Evolutionary conservation across 352 stramenopile genomes (phyloP).

Genomic region (Bremia lactucae): DNA sequence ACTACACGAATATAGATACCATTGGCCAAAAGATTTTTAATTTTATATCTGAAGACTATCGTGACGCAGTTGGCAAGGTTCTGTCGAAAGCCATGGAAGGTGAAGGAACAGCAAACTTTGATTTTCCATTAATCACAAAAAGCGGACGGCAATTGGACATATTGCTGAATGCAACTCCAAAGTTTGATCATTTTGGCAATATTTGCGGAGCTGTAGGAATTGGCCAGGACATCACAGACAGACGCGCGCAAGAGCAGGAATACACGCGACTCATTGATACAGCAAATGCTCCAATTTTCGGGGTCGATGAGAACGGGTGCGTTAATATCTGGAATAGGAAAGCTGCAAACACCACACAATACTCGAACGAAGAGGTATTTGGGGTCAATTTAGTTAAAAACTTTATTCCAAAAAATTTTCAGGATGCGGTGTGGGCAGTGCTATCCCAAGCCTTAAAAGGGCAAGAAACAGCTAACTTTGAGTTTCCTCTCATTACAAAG

Average conservation of each 20-base stretch:
- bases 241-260: conserved; percentile 58
- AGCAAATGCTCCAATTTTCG: conserved; percentile 79
- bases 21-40: conserved; percentile 53
- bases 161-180: conserved; percentile 46
- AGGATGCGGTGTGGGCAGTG: conserved; percentile 37
- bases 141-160: conserved; percentile 37
- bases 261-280: conserved; percentile 80
- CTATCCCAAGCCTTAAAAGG: conserved; percentile 45
- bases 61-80: conserved; percentile 42
- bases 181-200: conserved; percentile 45
- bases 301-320: conserved; percentile 47
- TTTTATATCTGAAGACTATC: conserved; percentile 56
- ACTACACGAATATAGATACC: conserved; percentile 77
- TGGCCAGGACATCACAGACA: conserved; percentile 60
- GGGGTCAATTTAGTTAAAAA: conserved; percentile 58
- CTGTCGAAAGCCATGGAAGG: conserved; percentile 44
- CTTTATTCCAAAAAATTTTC: conserved; percentile 61
- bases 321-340: conserved; percentile 83
- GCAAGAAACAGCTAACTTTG: conserved; percentile 47
- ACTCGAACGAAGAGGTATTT: conserved; percentile 52
- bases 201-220: conserved; percentile 55
- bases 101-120: too few relatives aligned
- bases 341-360: conserved; percentile 70
- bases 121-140: conserved; percentile 62
- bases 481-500: conserved; percentile 52